Evolutionary conservation across 75 land plant genomes (phyloP).

Genomic region (Cunninghamia lanceolata): DNA sequence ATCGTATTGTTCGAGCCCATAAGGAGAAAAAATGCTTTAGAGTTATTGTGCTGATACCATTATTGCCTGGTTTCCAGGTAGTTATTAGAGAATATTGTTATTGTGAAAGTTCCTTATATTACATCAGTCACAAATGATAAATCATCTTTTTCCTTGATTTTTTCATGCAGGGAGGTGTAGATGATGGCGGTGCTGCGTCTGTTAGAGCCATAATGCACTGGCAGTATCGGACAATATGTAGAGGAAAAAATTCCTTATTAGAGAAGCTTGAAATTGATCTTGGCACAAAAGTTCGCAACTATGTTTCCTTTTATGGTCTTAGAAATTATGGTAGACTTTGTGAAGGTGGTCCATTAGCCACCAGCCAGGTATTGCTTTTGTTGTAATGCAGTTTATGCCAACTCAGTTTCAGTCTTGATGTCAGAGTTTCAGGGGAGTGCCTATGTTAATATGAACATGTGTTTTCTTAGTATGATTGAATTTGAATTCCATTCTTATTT

Average conservation of each 20-base stretch:
- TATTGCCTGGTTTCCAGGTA: slow-evolving; percentile 96
- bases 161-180: slow-evolving; percentile 74
- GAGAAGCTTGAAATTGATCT: slow-evolving; percentile 63
- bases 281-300: slow-evolving; percentile 76
- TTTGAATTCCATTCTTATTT: background rate
- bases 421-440: background rate
- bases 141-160: background rate
- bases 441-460: slow-evolving; percentile 1
- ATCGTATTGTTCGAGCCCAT: slow-evolving; percentile 82
- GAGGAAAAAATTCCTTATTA: slow-evolving; percentile 79
- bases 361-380: slow-evolving; percentile 61
- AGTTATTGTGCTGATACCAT: slow-evolving; percentile 88
- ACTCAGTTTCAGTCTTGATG: background rate
- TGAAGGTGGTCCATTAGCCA: slow-evolving; percentile 74
- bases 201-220: slow-evolving; percentile 98
- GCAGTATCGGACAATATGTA: slow-evolving; percentile 94
- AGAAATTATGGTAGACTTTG: slow-evolving; percentile 76
- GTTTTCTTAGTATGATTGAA: background rate
- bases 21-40: slow-evolving; percentile 80
- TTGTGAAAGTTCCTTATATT: background rate
- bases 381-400: background rate
- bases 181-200: slow-evolving; percentile 98
- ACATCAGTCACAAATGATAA: background rate
- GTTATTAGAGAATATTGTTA: background rate
- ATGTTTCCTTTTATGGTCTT: slow-evolving; percentile 93